phyloP scores from a whole-genome alignment of 2,329 filamentous ascomycete genomes.

The Venturia oleaginea region DNA sequence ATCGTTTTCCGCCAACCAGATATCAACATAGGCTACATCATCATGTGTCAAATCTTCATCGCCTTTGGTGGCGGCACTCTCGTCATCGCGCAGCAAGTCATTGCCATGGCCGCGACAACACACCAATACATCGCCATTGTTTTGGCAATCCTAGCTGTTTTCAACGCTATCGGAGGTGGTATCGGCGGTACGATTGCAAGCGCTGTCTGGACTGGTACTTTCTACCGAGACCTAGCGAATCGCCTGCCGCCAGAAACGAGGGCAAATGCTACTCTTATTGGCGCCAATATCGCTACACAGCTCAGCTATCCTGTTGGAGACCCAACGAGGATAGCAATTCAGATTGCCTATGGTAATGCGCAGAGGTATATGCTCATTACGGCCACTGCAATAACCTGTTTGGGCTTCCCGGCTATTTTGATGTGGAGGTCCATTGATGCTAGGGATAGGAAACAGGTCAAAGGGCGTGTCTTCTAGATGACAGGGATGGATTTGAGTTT shows the following conservation, averaged over 20 bases:
- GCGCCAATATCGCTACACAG: conserved; percentile 13
- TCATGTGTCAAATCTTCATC: conserved; percentile 26
- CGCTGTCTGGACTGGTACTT: conserved; percentile 25
- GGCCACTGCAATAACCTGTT: background rate
- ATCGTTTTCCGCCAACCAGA: conserved; percentile 24
- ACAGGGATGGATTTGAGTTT: too few species aligned
- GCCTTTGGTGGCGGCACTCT: conserved; percentile 7
- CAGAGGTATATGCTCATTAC: conserved; percentile 13
- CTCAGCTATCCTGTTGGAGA: conserved; percentile 9
- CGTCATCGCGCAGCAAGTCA: conserved; percentile 16
- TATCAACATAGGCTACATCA: conserved; percentile 24
- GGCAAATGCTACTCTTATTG: conserved; percentile 9
- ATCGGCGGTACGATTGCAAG: conserved; percentile 24
- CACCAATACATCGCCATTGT: conserved; percentile 26
- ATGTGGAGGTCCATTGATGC: conserved; percentile 12
- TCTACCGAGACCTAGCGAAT: conserved; percentile 13
- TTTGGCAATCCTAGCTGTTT: conserved; percentile 23
- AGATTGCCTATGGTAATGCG: conserved; percentile 11
- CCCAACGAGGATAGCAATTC: conserved; percentile 11
- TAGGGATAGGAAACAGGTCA: conserved; percentile 15
- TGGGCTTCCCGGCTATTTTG: conserved; percentile 3
- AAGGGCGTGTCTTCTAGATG: conserved; percentile 9
- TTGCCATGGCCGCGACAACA: conserved; percentile 19
- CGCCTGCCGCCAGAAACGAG: conserved; percentile 2
- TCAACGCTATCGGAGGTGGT: conserved; percentile 22